These are phyloP conservation scores for Podaxis carcinomalis DNA, from an alignment of 768 basidiomycete genomes.

Conservation along the genomic window DNA sequence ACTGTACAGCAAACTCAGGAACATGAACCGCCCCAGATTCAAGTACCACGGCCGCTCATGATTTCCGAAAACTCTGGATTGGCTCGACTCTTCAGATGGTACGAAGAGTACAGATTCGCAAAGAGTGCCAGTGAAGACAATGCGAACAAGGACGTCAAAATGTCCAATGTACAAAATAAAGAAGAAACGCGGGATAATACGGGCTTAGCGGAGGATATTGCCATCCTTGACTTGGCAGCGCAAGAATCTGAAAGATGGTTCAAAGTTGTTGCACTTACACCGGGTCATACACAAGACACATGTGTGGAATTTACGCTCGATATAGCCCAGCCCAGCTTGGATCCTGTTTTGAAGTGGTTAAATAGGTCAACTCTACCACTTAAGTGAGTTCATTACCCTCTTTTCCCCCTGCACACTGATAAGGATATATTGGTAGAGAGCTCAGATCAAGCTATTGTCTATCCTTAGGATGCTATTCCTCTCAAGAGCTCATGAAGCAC, in stretches of 20 bases:
- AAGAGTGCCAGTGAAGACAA: not conserved
- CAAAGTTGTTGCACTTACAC: slow-evolving; percentile 12
- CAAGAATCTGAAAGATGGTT: slow-evolving; percentile 20
- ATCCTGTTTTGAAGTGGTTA: slow-evolving; percentile 31
- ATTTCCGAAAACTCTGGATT: slow-evolving; percentile 3
- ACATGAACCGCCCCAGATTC: not conserved
- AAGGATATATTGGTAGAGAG: slow-evolving; percentile 21
- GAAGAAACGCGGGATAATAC: not conserved
- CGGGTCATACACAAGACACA: slow-evolving; percentile 9
- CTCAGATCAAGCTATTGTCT: slow-evolving; percentile 35
- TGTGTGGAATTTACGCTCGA: slow-evolving; percentile 20
- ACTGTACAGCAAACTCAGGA: not conserved
- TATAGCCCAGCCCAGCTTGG: slow-evolving; percentile 21
- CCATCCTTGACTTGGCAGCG: not conserved
- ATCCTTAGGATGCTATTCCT: slow-evolving; percentile 41
- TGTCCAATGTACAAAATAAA: not conserved
- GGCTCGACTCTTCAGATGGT: slow-evolving; percentile 6
- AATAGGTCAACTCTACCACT: slow-evolving; percentile 18
- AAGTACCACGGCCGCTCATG: not conserved
- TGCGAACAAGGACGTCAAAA: not conserved
- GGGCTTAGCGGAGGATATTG: slow-evolving; percentile 1
- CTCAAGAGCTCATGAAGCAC: slow-evolving; percentile 16
- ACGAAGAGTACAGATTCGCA: not conserved
- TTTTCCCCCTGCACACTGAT: not conserved
- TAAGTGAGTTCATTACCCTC: slow-evolving; percentile 25